Percentiles rank a stretch among this genome's conserved stretches.
phyloP scores from a whole-genome alignment of 78 protist species.

The Dictyostelium purpureum region DNA sequence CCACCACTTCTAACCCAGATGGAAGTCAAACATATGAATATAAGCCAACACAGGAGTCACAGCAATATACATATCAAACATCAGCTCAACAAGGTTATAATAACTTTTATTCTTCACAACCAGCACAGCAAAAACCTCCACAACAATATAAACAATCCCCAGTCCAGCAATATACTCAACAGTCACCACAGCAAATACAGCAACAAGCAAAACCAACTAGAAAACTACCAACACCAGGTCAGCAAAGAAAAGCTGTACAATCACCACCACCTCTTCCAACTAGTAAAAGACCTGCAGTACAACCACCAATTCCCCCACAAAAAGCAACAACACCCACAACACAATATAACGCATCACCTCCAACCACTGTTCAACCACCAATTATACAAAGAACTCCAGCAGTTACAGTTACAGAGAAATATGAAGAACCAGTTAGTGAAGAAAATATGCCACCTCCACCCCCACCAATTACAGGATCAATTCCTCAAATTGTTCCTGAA shows the following conservation, averaged over 20 bases:
- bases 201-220: background rate
- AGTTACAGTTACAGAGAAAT: background rate
- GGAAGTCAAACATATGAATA: background rate
- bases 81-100: background rate
- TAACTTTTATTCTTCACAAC: background rate
- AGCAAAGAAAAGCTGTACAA: background rate
- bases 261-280: constrained; percentile 35
- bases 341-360: too few relatives aligned
- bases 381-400: background rate
- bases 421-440: background rate
- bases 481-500: background rate
- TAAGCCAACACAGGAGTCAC: too few relatives aligned
- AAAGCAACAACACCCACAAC: background rate
- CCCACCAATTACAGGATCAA: constrained; percentile 23
- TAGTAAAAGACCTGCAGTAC: background rate
- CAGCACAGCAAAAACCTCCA: background rate
- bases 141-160: background rate
- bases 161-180: background rate
- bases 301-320: background rate
- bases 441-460: constrained; percentile 39
- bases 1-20: background rate
- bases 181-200: constrained; percentile 3
- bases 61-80: background rate
- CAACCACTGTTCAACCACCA: background rate
- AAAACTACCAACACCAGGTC: background rate